Base-by-base conservation (phyloP, 306 rosid genomes). In the Prunus dulcis region DNA sequence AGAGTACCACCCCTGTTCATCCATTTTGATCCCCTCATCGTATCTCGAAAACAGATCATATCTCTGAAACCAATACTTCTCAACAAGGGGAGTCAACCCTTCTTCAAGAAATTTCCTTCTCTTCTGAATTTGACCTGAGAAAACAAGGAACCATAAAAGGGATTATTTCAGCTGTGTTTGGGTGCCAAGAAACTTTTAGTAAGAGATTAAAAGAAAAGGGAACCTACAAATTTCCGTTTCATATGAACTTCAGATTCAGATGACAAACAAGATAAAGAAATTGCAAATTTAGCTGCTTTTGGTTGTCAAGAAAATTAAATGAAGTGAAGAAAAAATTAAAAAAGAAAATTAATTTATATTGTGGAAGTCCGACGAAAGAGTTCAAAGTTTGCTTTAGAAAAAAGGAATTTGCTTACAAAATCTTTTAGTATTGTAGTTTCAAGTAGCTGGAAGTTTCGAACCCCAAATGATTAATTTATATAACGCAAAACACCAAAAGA, bases 1-100 rank as follows among this genome's bases (percentile, higher is more conserved):
- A 10, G 86, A 83, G 64, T 78, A 79, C 86, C 86, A 79, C 1
- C 83, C 80, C 73, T 79, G 78, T 27, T 83, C 86, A 17, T 83
- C 86, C 86, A 83, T 55, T 20, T 70, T 38, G 78, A 83, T 75
- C 64, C 86, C 86, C 63, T 78, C 78, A 4, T 79, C 83, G 50
- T 74, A 83, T 43, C 64, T 83, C 15, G 86, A 83, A 69, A 83
- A 83, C 0, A 83, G 67, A 70, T 30, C 13, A 49, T 83, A 79
- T 12, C 86, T 77, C 47, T 75, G 86, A 57, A 75, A 13, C 86
- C 86, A 83, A 57, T 83, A 83, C 65, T 83, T 83, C 67, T 70
- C 56, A 49, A 76, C 73, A 49, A 78, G 67, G 3, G 78, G 80
- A 43, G 27, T 78, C 66, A 83, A 27, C 65, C 83, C 73, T 64